Evolutionary conservation across 1,284 basidiomycete species (phyloP), one percentile per base, ranked within the genome.

Genomic region (Ustilago loliicola): DNA sequence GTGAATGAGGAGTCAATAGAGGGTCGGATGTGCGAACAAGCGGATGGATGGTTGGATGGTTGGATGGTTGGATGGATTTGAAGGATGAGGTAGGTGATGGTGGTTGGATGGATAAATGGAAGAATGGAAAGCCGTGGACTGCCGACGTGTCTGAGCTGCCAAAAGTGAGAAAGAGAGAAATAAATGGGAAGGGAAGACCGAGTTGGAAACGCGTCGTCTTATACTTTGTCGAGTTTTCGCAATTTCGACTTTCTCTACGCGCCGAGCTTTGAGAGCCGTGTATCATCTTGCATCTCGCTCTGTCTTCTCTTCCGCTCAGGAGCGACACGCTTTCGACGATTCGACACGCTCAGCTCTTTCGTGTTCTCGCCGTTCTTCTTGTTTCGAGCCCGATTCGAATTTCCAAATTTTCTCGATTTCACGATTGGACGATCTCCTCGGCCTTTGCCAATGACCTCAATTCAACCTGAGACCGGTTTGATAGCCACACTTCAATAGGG

Each of bases 171-270:
- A 48, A 34, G 34, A 21, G 34, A 54, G 47, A 56, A 32, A 47
- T 27, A 68, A 74, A 63, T 74, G 53, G 38, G 60, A 53, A 74
- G 66, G 71, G 53, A 68, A 73, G 65, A 25, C 53, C 56, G 57
- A 29, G 5, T 60, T 42, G 34, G 4, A 61, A 73, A 73, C 71
- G 71, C 71, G 71, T 73, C 66, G 61, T 67, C 45, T 67, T 56
- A 73, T 73, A 73, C 71, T 52, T 48, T 30, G 5, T 55, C 55
- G 23, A 29, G 23, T 48, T 30, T 58, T 36, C 36, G 19, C 23
- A 50, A 51, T 51, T 60, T 53, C 51, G 15, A 30, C 38, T 42
- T 38, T 45, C 57, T 60, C 48, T 32, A 60, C 58, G 58, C 58
- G 58, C 58, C 47, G 57, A 59, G 32, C 11, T 60, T 11, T 3